Base-by-base conservation (phyloP, 2,329 filamentous ascomycete genomes). In the Nothophoma quercina region DNA sequence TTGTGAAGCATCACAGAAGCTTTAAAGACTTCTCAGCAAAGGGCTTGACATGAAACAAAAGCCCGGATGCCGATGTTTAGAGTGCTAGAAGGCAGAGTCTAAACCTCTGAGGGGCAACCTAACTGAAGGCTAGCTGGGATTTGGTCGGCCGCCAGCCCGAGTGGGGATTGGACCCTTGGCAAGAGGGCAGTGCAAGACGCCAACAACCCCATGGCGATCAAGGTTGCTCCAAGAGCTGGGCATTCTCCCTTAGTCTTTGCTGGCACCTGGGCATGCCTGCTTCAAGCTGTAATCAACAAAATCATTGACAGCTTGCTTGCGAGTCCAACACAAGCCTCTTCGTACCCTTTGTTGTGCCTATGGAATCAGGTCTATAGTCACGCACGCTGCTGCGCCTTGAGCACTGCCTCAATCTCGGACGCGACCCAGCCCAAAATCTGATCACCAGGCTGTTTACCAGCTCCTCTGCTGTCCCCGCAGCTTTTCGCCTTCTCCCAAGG, bases 401-500 rank as follows among this genome's bases (percentile, higher is more conserved):
- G 40, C 51, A 55, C 51, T 45, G 51, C 51, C 47, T 49, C 42
- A 40, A n/a, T n/a, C 23, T 50, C 28, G 30, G 19, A 15, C 32
- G 28, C 40, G 33, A 34, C 13, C 26, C 32, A 9, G 8, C 21
- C 49, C 40, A 47, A 21, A 4, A 15, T 21, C 13, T 39, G 21
- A 9, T n/a, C 35, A 49, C 36, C 19, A 28, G 33, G 15, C 32
- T 26, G 42, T 36, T 43, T 16, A 28, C 21, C 50, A 54, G 49
- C 49, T 48, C 29, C 21, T 38, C 7, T 41, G 36, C 18, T 18
- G n/a, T 10, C 38, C 25, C 35, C 55, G 16, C 21, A 40, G 51
- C 41, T 38, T 43, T 33, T 56, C 38, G 58, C 55, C 58, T 28
- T 35, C 55, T n/a, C 16, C 49, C 45, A 46, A 49, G 45, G 12